Percentiles rank a stretch among this genome's conserved stretches.
phyloP scores from a whole-genome alignment of 1,139 yeast genomes.

The Komagataea norvegica region DNA sequence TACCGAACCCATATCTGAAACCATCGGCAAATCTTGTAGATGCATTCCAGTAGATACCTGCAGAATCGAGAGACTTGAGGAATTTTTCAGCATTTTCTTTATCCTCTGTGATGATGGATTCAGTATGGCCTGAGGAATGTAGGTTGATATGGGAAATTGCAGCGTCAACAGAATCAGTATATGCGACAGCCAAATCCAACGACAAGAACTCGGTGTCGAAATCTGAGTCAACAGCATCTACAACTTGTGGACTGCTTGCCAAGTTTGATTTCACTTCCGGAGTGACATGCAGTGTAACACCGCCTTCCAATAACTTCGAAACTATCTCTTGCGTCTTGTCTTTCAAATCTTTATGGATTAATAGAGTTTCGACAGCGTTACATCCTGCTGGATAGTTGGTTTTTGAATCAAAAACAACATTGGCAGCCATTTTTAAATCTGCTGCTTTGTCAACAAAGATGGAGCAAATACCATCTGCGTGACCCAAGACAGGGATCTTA shows the following conservation, averaged over 20 bases:
- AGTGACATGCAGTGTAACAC: slow-evolving; percentile 68
- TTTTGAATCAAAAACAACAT: slow-evolving; percentile 77
- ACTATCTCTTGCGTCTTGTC: slow-evolving; percentile 41
- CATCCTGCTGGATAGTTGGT: slow-evolving; percentile 98
- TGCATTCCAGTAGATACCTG: slow-evolving; percentile 98
- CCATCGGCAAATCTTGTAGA: slow-evolving; percentile 98
- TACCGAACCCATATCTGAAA: slow-evolving; percentile 95
- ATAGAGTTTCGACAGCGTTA: slow-evolving; percentile 87
- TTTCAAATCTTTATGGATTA: slow-evolving; percentile 54
- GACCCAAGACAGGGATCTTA: slow-evolving; percentile 95
- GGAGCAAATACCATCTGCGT: slow-evolving; percentile 97
- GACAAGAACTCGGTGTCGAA: slow-evolving; percentile 82
- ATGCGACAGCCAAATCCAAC: slow-evolving; percentile 70
- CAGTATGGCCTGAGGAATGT: slow-evolving; percentile 97
- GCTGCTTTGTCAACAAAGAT: slow-evolving; percentile 76
- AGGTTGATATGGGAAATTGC: slow-evolving; percentile 82
- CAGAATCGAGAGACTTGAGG: slow-evolving; percentile 83
- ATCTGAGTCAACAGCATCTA: slow-evolving; percentile 51
- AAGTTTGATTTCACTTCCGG: slow-evolving; percentile 40
- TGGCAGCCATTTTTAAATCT: slow-evolving; percentile 68
- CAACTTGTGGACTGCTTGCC: slow-evolving; percentile 28
- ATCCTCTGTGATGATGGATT: slow-evolving; percentile 77
- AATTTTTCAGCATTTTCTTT: slow-evolving; percentile 67
- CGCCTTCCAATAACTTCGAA: slow-evolving; percentile 50
- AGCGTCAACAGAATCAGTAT: slow-evolving; percentile 51